phyloP scores from a whole-genome alignment of 1,139 yeast species.

The Lodderomyces elongisporus region DNA sequence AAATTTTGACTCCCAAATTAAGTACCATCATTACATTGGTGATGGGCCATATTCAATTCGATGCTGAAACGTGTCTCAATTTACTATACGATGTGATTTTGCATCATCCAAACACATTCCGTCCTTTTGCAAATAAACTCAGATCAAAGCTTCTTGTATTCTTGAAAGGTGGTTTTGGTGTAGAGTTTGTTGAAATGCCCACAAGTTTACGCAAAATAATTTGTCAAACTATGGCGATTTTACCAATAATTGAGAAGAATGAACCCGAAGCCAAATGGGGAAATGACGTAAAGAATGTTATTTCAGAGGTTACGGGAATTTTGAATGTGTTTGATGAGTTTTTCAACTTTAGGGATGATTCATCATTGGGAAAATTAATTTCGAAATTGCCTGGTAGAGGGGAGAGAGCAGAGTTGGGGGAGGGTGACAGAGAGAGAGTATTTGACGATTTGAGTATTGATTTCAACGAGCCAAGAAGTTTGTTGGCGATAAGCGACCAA shows the following conservation, averaged over 20 bases:
- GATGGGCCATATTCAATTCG: slow-evolving; percentile 37
- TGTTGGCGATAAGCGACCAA: slow-evolving; percentile 48
- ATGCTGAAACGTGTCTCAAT: slow-evolving; percentile 40
- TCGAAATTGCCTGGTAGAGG: slow-evolving; percentile 25
- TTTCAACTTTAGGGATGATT: slow-evolving; percentile 53
- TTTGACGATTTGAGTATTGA: slow-evolving; percentile 44
- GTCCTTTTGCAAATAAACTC: slow-evolving; percentile 68
- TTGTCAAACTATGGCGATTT: slow-evolving; percentile 51
- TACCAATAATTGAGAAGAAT: slow-evolving; percentile 54
- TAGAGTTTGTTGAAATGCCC: slow-evolving; percentile 30
- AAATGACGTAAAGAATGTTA: slow-evolving; percentile 27
- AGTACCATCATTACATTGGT: slow-evolving; percentile 56
- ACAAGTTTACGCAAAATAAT: slow-evolving; percentile 34
- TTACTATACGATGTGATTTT: slow-evolving; percentile 47
- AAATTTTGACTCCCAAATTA: slow-evolving; percentile 74
- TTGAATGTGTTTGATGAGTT: slow-evolving; percentile 52
- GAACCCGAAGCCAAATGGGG: slow-evolving; percentile 50
- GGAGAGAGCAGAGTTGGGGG: neutral
- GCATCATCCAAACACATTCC: slow-evolving; percentile 71
- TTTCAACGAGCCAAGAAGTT: slow-evolving; percentile 47
- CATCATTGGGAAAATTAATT: slow-evolving; percentile 33
- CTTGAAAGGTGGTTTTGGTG: slow-evolving; percentile 19
- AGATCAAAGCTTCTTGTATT: slow-evolving; percentile 39
- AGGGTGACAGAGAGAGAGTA: slow-evolving; percentile 3
- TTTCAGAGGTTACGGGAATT: slow-evolving; percentile 48